Base-by-base conservation (phyloP, 331 rosid species). In the Telfairia occidentalis region DNA sequence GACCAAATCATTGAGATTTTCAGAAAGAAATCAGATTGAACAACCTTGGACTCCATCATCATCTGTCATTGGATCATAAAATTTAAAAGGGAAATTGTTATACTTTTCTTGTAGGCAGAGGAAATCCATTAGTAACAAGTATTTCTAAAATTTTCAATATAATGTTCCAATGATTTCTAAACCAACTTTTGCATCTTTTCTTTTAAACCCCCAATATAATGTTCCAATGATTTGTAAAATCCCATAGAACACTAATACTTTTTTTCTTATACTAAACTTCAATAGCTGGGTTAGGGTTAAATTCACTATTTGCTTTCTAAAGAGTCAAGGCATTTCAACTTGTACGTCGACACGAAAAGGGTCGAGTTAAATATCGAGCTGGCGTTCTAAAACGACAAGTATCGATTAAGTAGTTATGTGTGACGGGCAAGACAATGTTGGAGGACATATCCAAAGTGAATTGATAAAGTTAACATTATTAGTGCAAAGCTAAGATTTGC, bases 31-130 rank as follows among this genome's bases (percentile, higher is more conserved):
- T 46, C 26, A 48, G 26, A 48, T 21, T 40, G 35, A 71, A 48
- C 40, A 45, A 70, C 24, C 7, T 69, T 69, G 21, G 59, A 70
- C 58, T 70, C 43, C 58, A 15, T 71, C 57, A 16, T 12, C 24
- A 26, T 46, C 34, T 21, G 12, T 46, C 42, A 43, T 71, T 71
- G 76, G 76, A 71, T 71, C 76, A 71, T 70, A 8, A 67, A 67
- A 67, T 67, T 67, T 40, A 40, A 70, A 70, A 71, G 43, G 43
- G 30, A 2, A 65, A 45, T 28, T 43, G 40, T n/a, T n/a, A 70
- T 43, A 28, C 75, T 70, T 70, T 70, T 70, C 57, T 45, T 70
- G 57, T 70, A 45, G 19, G 26, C 15, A 70, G 75, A 70, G 58
- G 15, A 46, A 70, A 70, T 29, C 75, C 29, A 71, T 48, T n/a